These are phyloP conservation scores for Papiliotrema flavescens DNA, from an alignment of 1,284 basidiomycete species.

Conservation along the genomic window DNA sequence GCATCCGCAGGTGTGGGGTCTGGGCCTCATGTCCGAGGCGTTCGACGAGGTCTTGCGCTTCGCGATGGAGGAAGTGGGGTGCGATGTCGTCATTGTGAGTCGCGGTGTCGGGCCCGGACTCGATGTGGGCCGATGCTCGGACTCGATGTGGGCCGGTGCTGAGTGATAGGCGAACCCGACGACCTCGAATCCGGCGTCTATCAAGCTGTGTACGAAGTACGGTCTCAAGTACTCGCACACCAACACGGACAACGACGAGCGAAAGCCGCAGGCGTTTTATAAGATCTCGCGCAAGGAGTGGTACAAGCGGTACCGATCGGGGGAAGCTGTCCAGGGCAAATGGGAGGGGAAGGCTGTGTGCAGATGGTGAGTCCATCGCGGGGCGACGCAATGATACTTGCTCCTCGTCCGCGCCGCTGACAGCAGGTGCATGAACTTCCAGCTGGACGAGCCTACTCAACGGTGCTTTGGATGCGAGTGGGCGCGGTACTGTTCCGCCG, in stretches of 20 bases:
- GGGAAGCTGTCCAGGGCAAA: slow-evolving; percentile 11
- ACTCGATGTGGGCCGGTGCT: not conserved
- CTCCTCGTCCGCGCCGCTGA: not conserved
- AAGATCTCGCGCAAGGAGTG: slow-evolving; percentile 36
- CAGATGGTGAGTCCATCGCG: slow-evolving; percentile 29
- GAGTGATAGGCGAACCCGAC: slow-evolving; percentile 35
- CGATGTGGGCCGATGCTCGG: not conserved
- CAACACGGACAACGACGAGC: slow-evolving; percentile 19
- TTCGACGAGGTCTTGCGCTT: slow-evolving; percentile 45
- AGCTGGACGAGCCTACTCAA: slow-evolving; percentile 13
- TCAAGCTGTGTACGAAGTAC: slow-evolving; percentile 34
- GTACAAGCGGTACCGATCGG: slow-evolving; percentile 25
- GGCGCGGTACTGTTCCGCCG: slow-evolving; percentile 45
- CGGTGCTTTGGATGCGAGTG: slow-evolving; percentile 34
- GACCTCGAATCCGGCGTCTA: slow-evolving; percentile 32
- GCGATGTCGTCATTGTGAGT: slow-evolving; percentile 23
- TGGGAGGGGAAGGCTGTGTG: slow-evolving; percentile 38
- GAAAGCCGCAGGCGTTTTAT: slow-evolving; percentile 38
- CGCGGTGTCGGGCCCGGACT: not conserved
- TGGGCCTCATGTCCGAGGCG: slow-evolving; percentile 42
- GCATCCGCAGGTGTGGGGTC: slow-evolving; percentile 46
- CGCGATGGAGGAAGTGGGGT: slow-evolving; percentile 43
- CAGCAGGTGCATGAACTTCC: slow-evolving; percentile 37
- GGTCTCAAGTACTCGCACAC: slow-evolving; percentile 30
- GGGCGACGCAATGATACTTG: not conserved